Conservation (phyloP, 83 land plant species). For the Thuja plicata region DNA sequence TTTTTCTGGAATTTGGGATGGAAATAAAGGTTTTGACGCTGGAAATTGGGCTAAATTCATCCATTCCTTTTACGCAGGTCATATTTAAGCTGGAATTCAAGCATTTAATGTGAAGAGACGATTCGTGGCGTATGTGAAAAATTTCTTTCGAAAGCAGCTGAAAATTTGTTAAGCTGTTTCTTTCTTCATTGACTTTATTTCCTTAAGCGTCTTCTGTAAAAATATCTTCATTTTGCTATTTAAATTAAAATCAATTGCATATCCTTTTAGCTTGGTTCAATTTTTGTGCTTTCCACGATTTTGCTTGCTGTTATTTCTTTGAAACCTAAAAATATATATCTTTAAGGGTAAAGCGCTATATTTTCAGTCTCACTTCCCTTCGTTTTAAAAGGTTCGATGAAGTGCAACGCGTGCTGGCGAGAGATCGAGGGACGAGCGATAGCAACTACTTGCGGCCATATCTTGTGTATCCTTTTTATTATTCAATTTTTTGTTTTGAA, state of each 20-base stretch:
- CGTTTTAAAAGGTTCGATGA: constrained; percentile 44
- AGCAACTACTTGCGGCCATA: constrained; percentile 92
- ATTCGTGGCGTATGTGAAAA: background rate
- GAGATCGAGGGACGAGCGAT: constrained; percentile 91
- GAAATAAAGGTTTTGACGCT: background rate
- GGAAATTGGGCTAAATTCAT: background rate
- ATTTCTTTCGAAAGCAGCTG: background rate
- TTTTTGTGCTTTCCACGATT: background rate
- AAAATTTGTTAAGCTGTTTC: background rate
- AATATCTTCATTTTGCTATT: background rate
- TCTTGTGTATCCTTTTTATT: constrained; percentile 71
- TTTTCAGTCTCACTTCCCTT: background rate
- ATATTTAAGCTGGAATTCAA: background rate
- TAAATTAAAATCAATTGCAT: background rate
- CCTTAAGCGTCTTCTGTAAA: background rate
- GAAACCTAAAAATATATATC: background rate
- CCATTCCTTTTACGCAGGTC: background rate
- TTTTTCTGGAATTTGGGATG: background rate
- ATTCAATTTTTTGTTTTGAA: background rate
- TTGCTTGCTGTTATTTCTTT: background rate
- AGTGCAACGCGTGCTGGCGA: constrained; percentile 98
- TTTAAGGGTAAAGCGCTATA: background rate
- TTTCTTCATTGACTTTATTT: background rate
- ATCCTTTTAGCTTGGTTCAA: background rate
- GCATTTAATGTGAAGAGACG: background rate